phyloP scores from a whole-genome alignment of 805 yeast species.

The Komagataella pseudopastoris region DNA sequence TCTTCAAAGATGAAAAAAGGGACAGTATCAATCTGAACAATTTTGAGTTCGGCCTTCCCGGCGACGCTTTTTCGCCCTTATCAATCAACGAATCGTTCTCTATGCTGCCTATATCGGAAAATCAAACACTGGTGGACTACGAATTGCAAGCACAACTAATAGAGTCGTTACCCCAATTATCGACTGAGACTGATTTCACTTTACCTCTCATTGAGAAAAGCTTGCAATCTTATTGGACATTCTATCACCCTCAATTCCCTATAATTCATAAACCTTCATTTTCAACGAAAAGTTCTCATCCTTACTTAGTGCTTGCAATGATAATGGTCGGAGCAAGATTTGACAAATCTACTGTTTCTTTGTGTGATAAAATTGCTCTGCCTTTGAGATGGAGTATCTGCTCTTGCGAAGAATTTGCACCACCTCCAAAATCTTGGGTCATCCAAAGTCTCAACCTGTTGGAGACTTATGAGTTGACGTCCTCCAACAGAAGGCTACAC shows the following conservation, averaged over 20 bases:
- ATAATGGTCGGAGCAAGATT: constrained; percentile 36
- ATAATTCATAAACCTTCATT: constrained; percentile 35
- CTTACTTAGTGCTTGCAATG: constrained; percentile 40
- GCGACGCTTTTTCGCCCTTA: neutral
- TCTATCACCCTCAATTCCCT: constrained; percentile 42
- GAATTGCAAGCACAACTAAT: neutral
- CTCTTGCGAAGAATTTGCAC: constrained; percentile 26
- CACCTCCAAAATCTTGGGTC: constrained; percentile 36
- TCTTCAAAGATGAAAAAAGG: neutral
- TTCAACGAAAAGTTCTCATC: constrained; percentile 33
- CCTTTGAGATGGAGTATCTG: constrained; percentile 32
- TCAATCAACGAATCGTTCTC: neutral
- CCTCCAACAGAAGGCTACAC: constrained; percentile 27
- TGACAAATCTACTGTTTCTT: constrained; percentile 5
- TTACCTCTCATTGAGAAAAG: constrained; percentile 3
- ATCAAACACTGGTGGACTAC: neutral
- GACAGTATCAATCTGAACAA: neutral
- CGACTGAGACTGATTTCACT: neutral
- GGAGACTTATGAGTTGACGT: constrained; percentile 34
- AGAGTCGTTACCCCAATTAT: neutral
- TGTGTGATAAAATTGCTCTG: constrained; percentile 22
- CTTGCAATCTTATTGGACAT: constrained; percentile 31
- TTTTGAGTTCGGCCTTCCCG: neutral
- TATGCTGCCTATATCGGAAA: neutral
- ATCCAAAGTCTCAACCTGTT: constrained; percentile 31